These are phyloP conservation scores for Boehmeria nivea DNA, from an alignment of 306 rosid genomes.

Conservation along the genomic window DNA sequence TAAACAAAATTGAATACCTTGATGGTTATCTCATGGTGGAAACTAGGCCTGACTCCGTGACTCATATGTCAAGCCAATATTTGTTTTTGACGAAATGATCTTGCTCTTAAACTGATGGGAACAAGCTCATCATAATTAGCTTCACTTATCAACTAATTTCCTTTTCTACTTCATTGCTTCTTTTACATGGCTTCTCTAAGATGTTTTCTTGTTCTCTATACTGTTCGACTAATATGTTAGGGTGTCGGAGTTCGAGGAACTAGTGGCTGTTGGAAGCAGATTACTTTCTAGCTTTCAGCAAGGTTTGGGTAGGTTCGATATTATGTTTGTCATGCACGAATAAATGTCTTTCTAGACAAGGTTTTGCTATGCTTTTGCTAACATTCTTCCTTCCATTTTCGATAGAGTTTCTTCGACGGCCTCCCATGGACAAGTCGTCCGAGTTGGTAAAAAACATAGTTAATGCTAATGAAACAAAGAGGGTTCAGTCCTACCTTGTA, in stretches of 20 bases:
- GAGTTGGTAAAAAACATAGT: conserved; percentile 44
- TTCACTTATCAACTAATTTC: too few species aligned
- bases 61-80: too few species aligned
- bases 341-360: conserved; percentile 1
- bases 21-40: too few species aligned
- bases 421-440: conserved; percentile 44
- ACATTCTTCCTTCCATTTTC: conserved; percentile 1
- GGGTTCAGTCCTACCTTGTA: conserved; percentile 52
- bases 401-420: conserved; percentile 62
- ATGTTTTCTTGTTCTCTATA: too few species aligned
- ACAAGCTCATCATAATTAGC: too few species aligned
- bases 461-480: conserved; percentile 46
- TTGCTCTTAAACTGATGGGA: too few species aligned
- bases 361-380: conserved; percentile 1
- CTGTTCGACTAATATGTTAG: too few species aligned
- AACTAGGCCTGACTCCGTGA: too few species aligned
- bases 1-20: too few species aligned
- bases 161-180: too few species aligned
- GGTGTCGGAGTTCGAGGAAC: conserved; percentile 55
- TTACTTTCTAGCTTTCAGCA: conserved; percentile 57
- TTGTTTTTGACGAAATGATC: too few species aligned
- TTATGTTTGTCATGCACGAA: conserved; percentile 13
- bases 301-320: conserved; percentile 52
- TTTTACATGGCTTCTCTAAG: too few species aligned
- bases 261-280: conserved; percentile 51